Evolutionary conservation across 2,329 filamentous ascomycete genomes (phyloP), one percentile per base, ranked within the genome.

Genomic region (Clonostachys sp.): DNA sequence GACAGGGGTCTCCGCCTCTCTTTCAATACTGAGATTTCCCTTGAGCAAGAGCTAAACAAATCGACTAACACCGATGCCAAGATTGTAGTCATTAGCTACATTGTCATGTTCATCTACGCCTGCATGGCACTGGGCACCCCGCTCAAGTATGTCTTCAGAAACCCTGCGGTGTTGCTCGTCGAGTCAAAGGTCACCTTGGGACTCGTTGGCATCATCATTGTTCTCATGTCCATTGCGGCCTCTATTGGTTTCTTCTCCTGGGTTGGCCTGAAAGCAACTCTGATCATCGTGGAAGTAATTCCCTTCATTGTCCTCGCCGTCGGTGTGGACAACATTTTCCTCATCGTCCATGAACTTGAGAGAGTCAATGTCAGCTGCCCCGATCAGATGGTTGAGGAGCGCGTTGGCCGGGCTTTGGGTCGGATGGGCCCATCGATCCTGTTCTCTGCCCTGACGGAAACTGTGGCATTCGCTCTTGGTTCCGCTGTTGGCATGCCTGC

Each of bases 231-330:
- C 2, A 96, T 99, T 43, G 89, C 88, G 14, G 90, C 94, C 2
- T 96, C 92, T 0, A 92, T 99, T 46, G 94, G 94, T 1, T 74
- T 99, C 40, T 99, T 97, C 61, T 96, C 94, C 1, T 94, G 90
- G 63, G 80, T 84, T 36, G 91, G 91, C 2, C 81, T 99, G 59
- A 96, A 95, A 68, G 94, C 92, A 13, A 99, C 94, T 0, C 74
- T 99, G 55, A 99, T 99, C 60, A 99, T 99, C 51, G 92, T 95
- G 5, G 94, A 99, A 62, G 94, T 99, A 51, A 99, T 99, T 54
- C 94, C 94, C 0, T 99, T 99, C 67, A 85, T 99, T 53, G 92
- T 99, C 10, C 73, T 99, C 17, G 94, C 94, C 12, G 91, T 99
- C 30, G 94, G 94, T 42, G 95, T 99, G 4, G 94, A 99, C 76